phyloP scores from a whole-genome alignment of 1,139 yeast genomes.

The Blastobotrys petasosporus region DNA sequence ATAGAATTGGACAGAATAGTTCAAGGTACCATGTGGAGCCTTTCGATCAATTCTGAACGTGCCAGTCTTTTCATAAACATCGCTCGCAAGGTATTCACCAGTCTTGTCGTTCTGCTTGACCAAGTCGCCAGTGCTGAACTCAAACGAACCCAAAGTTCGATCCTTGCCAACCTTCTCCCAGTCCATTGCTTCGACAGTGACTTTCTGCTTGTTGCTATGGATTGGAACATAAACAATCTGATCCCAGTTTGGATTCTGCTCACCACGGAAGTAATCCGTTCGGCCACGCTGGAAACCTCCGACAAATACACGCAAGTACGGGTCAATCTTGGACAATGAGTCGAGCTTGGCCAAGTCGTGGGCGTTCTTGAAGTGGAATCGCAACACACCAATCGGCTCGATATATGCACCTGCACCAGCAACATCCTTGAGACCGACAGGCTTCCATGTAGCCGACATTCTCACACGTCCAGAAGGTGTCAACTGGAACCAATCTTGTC shows the following conservation, averaged over 20 bases:
- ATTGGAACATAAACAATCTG: slow-evolving; percentile 77
- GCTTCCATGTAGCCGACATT: slow-evolving; percentile 73
- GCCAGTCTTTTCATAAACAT: slow-evolving; percentile 51
- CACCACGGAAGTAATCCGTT: slow-evolving; percentile 63
- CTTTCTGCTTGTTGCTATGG: slow-evolving; percentile 71
- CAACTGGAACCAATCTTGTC: slow-evolving; percentile 67
- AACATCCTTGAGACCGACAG: slow-evolving; percentile 61
- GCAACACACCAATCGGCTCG: slow-evolving; percentile 87
- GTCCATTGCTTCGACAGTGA: slow-evolving; percentile 89
- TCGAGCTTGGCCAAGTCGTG: slow-evolving; percentile 76
- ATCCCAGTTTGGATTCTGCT: slow-evolving; percentile 79
- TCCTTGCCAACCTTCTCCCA: slow-evolving; percentile 71
- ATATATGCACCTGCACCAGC: slow-evolving; percentile 71
- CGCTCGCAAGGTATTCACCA: slow-evolving; percentile 58
- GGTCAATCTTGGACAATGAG: slow-evolving; percentile 85
- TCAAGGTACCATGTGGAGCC: slow-evolving; percentile 75
- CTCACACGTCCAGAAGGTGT: slow-evolving; percentile 63
- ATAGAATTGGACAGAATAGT: slow-evolving; percentile 70
- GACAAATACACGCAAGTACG: slow-evolving; percentile 73
- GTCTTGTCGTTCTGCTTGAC: slow-evolving; percentile 56
- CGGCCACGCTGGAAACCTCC: slow-evolving; percentile 75
- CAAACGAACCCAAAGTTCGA: slow-evolving; percentile 79
- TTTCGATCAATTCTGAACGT: slow-evolving; percentile 60
- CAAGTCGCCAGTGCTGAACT: slow-evolving; percentile 58
- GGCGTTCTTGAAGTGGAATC: slow-evolving; percentile 68